These are phyloP conservation scores for Gliomastix tumulicola DNA, from an alignment of 2,329 filamentous ascomycete species.

Conservation along the genomic window DNA sequence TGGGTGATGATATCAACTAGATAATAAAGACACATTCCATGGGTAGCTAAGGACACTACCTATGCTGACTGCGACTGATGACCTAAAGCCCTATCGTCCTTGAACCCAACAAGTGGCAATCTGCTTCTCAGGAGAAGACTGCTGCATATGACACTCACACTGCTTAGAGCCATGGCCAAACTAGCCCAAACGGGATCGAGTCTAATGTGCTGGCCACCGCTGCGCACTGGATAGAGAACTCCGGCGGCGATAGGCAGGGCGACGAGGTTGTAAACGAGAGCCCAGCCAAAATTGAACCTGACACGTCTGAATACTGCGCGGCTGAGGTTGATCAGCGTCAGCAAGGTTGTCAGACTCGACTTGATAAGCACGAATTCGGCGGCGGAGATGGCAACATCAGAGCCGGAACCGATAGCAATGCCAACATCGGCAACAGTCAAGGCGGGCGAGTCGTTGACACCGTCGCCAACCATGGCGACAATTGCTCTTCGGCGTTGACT, in stretches of 20 bases:
- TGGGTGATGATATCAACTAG: too few relatives aligned
- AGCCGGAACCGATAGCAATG: constrained; percentile 61
- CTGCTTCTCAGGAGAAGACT: constrained; percentile 46
- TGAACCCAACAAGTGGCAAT: too few relatives aligned
- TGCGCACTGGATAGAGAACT: constrained; percentile 51
- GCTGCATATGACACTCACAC: constrained; percentile 55
- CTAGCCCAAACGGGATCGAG: constrained; percentile 30
- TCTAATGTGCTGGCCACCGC: constrained; percentile 25
- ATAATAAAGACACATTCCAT: too few relatives aligned
- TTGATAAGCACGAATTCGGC: constrained; percentile 59
- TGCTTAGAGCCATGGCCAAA: constrained; percentile 60
- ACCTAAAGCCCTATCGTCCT: too few relatives aligned
- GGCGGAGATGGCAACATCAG: constrained; percentile 59
- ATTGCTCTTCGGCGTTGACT: too few relatives aligned
- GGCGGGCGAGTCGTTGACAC: constrained; percentile 64
- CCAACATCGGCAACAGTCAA: constrained; percentile 59
- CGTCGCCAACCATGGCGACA: constrained; percentile 65
- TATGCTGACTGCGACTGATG: too few relatives aligned
- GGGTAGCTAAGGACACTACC: too few relatives aligned
- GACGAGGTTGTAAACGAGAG: constrained; percentile 56
- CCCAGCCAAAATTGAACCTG: constrained; percentile 64
- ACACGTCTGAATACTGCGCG: constrained; percentile 57
- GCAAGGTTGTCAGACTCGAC: constrained; percentile 48
- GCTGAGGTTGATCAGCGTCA: constrained; percentile 53
- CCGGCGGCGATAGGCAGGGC: constrained; percentile 62